A percentile compares a stretch with the other conserved stretches of the same genome.
phyloP scores from a whole-genome alignment of 495 filamentous ascomycete species.

The Podospora australis region DNA sequence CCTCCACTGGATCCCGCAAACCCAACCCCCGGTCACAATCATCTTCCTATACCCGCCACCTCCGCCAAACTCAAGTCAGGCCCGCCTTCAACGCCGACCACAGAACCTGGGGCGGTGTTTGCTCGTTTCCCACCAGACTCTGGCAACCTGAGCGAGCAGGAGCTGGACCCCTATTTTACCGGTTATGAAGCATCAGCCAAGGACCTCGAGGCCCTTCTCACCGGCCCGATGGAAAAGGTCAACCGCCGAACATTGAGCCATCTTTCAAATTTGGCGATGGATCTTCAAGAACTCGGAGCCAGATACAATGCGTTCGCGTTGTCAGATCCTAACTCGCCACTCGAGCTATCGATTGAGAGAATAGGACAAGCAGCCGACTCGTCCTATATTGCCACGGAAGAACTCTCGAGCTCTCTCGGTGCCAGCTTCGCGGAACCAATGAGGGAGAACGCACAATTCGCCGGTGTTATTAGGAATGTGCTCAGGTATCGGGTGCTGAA shows the following conservation, averaged over 20 bases:
- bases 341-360: slow-evolving; percentile 90
- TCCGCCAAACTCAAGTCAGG: slow-evolving; percentile 76
- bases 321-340: slow-evolving; percentile 77
- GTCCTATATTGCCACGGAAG: slow-evolving; percentile 92
- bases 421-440: slow-evolving; percentile 94
- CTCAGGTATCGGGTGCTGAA: slow-evolving; percentile 85
- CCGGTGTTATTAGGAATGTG: slow-evolving; percentile 83
- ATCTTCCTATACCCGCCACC: slow-evolving; percentile 73
- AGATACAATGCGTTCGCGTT: slow-evolving; percentile 96
- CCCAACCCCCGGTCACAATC: slow-evolving; percentile 80
- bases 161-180: slow-evolving; percentile 91
- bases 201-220: slow-evolving; percentile 78
- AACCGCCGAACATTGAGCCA: slow-evolving; percentile 86
- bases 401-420: slow-evolving; percentile 73
- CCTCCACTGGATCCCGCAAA: slow-evolving; percentile 90
- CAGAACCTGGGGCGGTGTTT: slow-evolving; percentile 58
- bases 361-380: slow-evolving; percentile 92
- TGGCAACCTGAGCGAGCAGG: slow-evolving; percentile 71
- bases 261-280: slow-evolving; percentile 70
- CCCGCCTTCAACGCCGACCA: slow-evolving; percentile 36
- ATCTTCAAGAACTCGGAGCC: slow-evolving; percentile 86
- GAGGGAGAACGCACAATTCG: slow-evolving; percentile 95
- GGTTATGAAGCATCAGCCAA: slow-evolving; percentile 82
- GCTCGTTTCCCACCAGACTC: slow-evolving; percentile 78
- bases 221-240: slow-evolving; percentile 90